Evolutionary conservation across 2,329 filamentous ascomycete genomes (phyloP).

Genomic region (Thelonectria olida): DNA sequence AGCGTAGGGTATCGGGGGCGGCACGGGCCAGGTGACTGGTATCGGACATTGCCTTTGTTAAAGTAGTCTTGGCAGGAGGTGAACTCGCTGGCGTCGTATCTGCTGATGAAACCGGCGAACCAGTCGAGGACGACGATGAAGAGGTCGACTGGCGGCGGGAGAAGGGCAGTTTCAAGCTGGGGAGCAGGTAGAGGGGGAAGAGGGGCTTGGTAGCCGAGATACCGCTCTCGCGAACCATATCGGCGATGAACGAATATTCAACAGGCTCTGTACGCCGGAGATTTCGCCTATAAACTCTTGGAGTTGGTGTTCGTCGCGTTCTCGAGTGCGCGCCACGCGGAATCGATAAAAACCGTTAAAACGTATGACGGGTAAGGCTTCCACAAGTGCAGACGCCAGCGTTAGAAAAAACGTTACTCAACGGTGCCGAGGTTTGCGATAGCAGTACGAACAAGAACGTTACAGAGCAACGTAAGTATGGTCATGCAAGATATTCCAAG

Average conservation of each 20-base stretch:
- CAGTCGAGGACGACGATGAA: constrained; percentile 44
- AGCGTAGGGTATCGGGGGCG: constrained; percentile 66
- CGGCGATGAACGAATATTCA: constrained; percentile 8
- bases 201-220: constrained; percentile 54
- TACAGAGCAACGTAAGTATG: neutral
- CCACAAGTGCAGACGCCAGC: neutral
- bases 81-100: constrained; percentile 42
- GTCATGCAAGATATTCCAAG: neutral
- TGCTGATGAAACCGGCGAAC: constrained; percentile 40
- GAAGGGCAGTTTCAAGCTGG: constrained; percentile 60
- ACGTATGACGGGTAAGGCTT: constrained; percentile 12
- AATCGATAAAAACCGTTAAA: neutral
- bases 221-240: constrained; percentile 48
- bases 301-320: constrained; percentile 10
- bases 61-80: constrained; percentile 29
- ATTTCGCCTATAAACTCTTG: neutral
- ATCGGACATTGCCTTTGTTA: constrained; percentile 20
- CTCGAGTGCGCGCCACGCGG: neutral
- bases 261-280: constrained; percentile 2
- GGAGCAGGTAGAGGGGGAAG: constrained; percentile 63
- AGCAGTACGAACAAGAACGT: neutral
- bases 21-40: constrained; percentile 49
- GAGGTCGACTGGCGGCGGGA: constrained; percentile 51
- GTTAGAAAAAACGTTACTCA: neutral
- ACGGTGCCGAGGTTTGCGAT: neutral